Evolutionary conservation across 2,329 filamentous ascomycete species (phyloP), one percentile per base, ranked within the genome.

Genomic region (Chaetothyriales sp.): DNA sequence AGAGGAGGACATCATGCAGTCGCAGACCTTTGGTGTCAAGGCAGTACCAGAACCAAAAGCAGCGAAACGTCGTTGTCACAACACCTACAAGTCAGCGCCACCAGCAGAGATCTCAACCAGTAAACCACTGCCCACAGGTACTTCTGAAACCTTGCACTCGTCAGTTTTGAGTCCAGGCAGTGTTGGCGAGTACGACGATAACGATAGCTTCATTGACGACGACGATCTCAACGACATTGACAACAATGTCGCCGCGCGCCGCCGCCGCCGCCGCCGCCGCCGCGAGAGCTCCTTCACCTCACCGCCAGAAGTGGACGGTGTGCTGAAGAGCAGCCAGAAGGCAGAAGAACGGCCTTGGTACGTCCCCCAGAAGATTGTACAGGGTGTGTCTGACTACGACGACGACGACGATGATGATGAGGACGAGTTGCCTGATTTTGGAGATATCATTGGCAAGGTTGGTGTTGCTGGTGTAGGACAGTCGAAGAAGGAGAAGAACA

Each of bases 301-400:
- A 20, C 20, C 53, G 63, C 25, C 62, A 60, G 25, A 61, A 65
- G 49, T 53, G 63, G 9, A 57, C 56, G 18, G 56, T 60, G n/a
- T 56, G 66, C 19, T 51, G 62, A 44, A 53, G 51, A 46, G 51
- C 49, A 18, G 10, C 32, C 10, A 39, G 10, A 15, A 39, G 32
- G 32, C 32, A 39, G 32, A 39, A 15, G 32, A 49, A 39, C 49
- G 50, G 10, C 44, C 32, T 10, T 46, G 55, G 32, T 50, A 39
- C 36, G 43, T 54, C 15, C 55, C 55, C 1, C 55, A 54, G 25
- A 47, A 54, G 46, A 54, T 46, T 49, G 44, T 50, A 15, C 32
- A 15, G 12, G 32, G 15, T 15, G 32, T 39, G 32, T 39, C 12
- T 6, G 51, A 46, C 3, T 25, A 47, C 19, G 52, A 52, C 18